Evolutionary conservation across 2,329 filamentous ascomycete genomes (phyloP), one percentile per base, ranked within the genome.

Genomic region (Exophiala dermatitidis): DNA sequence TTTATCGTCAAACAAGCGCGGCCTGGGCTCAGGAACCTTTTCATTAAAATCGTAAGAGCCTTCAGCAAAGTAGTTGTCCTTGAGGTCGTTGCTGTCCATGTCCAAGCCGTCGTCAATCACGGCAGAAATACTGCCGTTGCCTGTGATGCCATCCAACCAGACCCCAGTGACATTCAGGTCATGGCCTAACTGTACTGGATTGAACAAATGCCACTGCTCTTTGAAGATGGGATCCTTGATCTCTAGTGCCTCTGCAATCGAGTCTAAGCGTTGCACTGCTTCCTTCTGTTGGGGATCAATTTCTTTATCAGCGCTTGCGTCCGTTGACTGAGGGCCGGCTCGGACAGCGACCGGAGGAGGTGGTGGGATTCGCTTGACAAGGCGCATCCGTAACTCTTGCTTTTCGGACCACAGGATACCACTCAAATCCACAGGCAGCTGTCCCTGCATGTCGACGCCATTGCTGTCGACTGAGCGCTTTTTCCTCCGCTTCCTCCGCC

Each of bases 11-110:
- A 77, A 79, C 2, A 97, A 73, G n/a, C 83, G 79, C 1, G 93
- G 93, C 57, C 82, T 85, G 2, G 93, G 93, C 61, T 93, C 84
- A 1, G 83, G 75, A 1, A 77, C 78, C 46, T 87, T 78, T 65
- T 97, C 90, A 69, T 98, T 98, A 75, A 95, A 98, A 71, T 98
- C 93, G 72, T 86, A 96, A 2, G 91, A 97, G 29, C 93, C 93
- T 53, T 83, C 82, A 1, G 89, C 86, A 67, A 91, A 97, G 72
- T 96, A 98, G 69, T 98, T 98, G 63, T 83, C 85, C 69, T 87
- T 90, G 43, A 98, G 74, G 67, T 98, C 93, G 29, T 88, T 79
- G 73, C 90, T 97, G 72, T 95, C 82, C 85, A 98, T 93, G 66
- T 98, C 93, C 60, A 98, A 71, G 0, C 93, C 93, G 70, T 98